These are phyloP conservation scores for Thermothielavioides terrestris DNA, from an alignment of 495 filamentous ascomycete genomes.

Conservation along the genomic window DNA sequence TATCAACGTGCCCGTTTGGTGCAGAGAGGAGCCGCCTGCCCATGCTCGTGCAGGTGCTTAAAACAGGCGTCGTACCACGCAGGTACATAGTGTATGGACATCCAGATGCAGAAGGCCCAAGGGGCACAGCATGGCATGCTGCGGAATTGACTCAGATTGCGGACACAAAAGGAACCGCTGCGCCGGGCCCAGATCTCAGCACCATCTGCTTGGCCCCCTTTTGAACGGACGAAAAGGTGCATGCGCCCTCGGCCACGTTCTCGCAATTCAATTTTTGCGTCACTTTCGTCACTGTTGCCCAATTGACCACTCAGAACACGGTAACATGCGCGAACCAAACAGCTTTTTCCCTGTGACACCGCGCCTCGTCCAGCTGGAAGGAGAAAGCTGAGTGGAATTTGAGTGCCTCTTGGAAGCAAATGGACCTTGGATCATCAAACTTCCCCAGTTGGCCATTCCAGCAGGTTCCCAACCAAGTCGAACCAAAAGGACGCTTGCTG, in stretches of 20 bases:
- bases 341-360: neutral
- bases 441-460: neutral
- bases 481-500: neutral
- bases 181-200: neutral
- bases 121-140: neutral
- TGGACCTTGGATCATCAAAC: neutral
- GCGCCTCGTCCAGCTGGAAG: too few relatives aligned
- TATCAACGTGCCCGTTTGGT: too few relatives aligned
- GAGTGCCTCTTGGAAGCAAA: neutral
- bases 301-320: slow-evolving; percentile 19
- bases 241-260: too few relatives aligned
- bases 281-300: too few relatives aligned
- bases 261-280: too few relatives aligned
- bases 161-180: slow-evolving; percentile 7
- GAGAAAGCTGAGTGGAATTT: too few relatives aligned
- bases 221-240: too few relatives aligned
- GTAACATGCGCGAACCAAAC: slow-evolving; percentile 15
- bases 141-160: neutral
- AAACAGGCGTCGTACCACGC: too few relatives aligned
- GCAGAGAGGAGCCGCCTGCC: too few relatives aligned
- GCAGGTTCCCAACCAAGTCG: neutral
- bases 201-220: neutral
- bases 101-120: neutral
- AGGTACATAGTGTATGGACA: neutral
- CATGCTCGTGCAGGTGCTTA: too few relatives aligned